Base-by-base conservation (phyloP, 164 flowering plant genomes). In the Macadamia tetraphylla region DNA sequence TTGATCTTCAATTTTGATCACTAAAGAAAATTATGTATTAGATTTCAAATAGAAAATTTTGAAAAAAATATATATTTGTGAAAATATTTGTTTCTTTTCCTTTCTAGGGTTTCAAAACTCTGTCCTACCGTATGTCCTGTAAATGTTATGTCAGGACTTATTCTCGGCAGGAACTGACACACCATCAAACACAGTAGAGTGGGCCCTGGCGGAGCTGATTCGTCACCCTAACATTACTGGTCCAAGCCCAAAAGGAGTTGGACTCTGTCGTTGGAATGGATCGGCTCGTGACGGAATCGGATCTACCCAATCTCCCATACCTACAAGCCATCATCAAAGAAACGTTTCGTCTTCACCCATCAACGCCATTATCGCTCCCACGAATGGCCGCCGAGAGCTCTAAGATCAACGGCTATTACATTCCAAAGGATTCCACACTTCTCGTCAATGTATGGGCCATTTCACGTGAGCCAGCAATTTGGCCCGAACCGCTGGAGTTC, bases 91-190 rank as follows among this genome's bases (percentile, higher is more conserved):
- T 23, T 23, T 23, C 23, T 23, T 23, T 23, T 23, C 23, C 23
- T 23, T 23, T 23, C 23, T 23, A 23, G 0, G 23, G 23, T 23
- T 23, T 43, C 9, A 43, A 43, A 6, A 5, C 48, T 43, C 48
- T 43, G 7, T 43, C 48, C 48, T 43, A 43, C 6, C 6, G 23
- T 23, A 43, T 9, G 7, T 43, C 9, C 6, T 53, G 18, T 11
- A 53, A 14, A 12, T 53, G 57, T 53, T n/a, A 53, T 53, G 15
- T 76, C 76, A 90, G 98, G 76, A 91, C 70, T 80, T 93, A 79
- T 89, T 94, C 72, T 74, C 84, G 0, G 97, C 94, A 0, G 98
- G 97, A 0, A 87, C 96, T 0, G 98, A 94, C 78, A 91, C 97
- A 15, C 80, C 94, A 57, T 82, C 97, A 10, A 89, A 89, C 77